Conservation (phyloP, 257 asterid genomes). For the Marsdenia floribunda region DNA sequence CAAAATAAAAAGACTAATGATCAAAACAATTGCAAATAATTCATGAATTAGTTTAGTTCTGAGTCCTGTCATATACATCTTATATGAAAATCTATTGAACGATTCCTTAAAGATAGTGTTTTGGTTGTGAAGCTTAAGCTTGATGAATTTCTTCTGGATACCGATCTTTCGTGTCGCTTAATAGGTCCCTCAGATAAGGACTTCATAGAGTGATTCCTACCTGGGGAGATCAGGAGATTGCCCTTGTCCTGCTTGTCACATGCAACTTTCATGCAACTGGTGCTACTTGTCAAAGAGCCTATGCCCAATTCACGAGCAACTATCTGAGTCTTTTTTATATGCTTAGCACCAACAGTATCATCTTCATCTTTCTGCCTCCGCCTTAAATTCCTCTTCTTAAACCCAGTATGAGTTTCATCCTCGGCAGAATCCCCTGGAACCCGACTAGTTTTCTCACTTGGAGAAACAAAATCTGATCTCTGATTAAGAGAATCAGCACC, state of each 20-base stretch:
- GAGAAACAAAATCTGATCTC: conserved; percentile 11
- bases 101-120: conserved; percentile 11
- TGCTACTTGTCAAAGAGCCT: conserved; percentile 40
- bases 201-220: background rate
- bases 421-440: conserved; percentile 2
- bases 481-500: conserved; percentile 10
- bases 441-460: conserved; percentile 2
- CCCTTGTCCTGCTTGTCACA: background rate
- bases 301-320: background rate
- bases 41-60: background rate
- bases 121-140: background rate
- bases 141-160: background rate
- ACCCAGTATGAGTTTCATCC: conserved; percentile 10
- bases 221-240: background rate
- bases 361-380: conserved; percentile 5
- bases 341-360: background rate
- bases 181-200: background rate
- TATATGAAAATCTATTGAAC: background rate
- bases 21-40: too few species aligned
- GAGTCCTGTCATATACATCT: too few species aligned
- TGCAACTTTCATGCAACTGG: conserved; percentile 13
- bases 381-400: background rate
- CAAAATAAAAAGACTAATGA: too few species aligned
- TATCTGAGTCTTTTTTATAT: background rate
- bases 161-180: background rate